Evolutionary conservation across 257 asterid species (phyloP).

Genomic region (Linderniella brevidens): DNA sequence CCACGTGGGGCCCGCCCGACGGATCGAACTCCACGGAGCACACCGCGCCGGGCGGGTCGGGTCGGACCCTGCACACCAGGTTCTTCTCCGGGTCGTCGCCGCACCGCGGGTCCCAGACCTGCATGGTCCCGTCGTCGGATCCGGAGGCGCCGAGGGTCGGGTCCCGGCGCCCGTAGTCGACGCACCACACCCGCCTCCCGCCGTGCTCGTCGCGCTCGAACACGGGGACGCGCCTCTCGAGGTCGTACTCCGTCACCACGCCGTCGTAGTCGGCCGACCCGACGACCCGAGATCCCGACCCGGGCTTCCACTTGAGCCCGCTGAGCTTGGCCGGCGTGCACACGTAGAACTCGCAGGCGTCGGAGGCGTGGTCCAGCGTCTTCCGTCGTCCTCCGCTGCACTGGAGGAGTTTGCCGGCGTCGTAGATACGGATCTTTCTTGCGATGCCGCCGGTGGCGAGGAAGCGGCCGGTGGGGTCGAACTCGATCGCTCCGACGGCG

Average conservation of each 20-base stretch:
- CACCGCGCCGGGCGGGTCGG: slow-evolving; percentile 37
- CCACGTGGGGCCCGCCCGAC: slow-evolving; percentile 24
- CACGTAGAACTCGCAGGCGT: slow-evolving; percentile 51
- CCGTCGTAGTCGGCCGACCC: slow-evolving; percentile 93
- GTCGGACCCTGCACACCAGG: slow-evolving; percentile 30
- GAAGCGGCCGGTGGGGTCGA: slow-evolving; percentile 34
- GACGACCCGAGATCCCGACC: slow-evolving; percentile 36
- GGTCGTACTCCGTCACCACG: slow-evolving; percentile 70
- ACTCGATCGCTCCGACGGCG: slow-evolving; percentile 61
- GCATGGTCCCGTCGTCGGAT: slow-evolving; percentile 90
- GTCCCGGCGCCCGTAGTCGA: slow-evolving; percentile 40
- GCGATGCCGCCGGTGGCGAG: slow-evolving; percentile 88
- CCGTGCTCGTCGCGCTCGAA: slow-evolving; percentile 97
- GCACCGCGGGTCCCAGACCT: slow-evolving; percentile 79
- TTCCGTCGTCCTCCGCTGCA: too few relatives aligned
- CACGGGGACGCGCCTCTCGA: slow-evolving; percentile 49
- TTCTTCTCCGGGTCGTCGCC: slow-evolving; percentile 21
- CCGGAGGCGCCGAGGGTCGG: slow-evolving; percentile 75
- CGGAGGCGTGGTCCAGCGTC: slow-evolving; percentile 21
- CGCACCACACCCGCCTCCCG: slow-evolving; percentile 79
- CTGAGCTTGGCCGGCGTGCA: slow-evolving; percentile 84
- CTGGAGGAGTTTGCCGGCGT: slow-evolving; percentile 8
- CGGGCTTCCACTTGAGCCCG: slow-evolving; percentile 77
- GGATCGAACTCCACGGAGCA: slow-evolving; percentile 79
- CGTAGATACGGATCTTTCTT: slow-evolving; percentile 52